phyloP scores from a whole-genome alignment of 2,329 filamentous ascomycete genomes.

The Sclerotinia glacialis region DNA sequence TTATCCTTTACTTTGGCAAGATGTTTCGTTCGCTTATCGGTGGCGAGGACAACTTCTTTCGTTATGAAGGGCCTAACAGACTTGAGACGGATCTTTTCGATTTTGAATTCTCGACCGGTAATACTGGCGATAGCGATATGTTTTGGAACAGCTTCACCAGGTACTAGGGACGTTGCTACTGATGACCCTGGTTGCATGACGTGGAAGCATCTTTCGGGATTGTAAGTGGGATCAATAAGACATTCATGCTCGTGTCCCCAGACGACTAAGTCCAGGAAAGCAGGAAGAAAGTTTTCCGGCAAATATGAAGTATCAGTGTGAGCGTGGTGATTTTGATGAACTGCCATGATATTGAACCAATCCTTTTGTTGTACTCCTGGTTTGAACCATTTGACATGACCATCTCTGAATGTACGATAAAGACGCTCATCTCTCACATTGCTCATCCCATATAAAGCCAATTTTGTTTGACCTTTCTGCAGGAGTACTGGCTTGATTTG shows the following conservation, averaged over 20 bases:
- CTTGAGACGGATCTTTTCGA: slow-evolving; percentile 79
- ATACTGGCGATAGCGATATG: slow-evolving; percentile 84
- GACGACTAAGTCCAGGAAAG: slow-evolving; percentile 85
- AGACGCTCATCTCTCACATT: slow-evolving; percentile 95
- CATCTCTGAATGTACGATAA: slow-evolving; percentile 88
- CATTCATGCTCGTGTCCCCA: slow-evolving; percentile 99
- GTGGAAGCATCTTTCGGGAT: slow-evolving; percentile 85
- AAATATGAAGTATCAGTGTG: slow-evolving; percentile 92
- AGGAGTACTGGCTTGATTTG: slow-evolving; percentile 85
- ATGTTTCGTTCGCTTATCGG: slow-evolving; percentile 72
- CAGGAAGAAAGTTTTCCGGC: slow-evolving; percentile 87
- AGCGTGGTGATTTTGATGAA: slow-evolving; percentile 94
- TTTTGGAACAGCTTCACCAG: slow-evolving; percentile 86
- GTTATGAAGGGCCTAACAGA: slow-evolving; percentile 89
- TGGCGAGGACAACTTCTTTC: slow-evolving; percentile 72
- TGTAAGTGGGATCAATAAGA: slow-evolving; percentile 76
- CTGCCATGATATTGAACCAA: slow-evolving; percentile 94
- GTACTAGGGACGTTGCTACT: slow-evolving; percentile 86
- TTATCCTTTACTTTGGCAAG: slow-evolving; percentile 82
- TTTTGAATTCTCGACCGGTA: slow-evolving; percentile 76
- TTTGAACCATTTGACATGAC: slow-evolving; percentile 89
- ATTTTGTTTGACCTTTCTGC: slow-evolving; percentile 89
- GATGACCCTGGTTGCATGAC: slow-evolving; percentile 98
- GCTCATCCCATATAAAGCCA: slow-evolving; percentile 90
- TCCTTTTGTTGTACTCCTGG: slow-evolving; percentile 76